A percentile compares a stretch with the other conserved stretches of the same genome.
These are phyloP conservation scores for Saturnispora bothae DNA, from an alignment of 805 yeast genomes.

Conservation along the genomic window DNA sequence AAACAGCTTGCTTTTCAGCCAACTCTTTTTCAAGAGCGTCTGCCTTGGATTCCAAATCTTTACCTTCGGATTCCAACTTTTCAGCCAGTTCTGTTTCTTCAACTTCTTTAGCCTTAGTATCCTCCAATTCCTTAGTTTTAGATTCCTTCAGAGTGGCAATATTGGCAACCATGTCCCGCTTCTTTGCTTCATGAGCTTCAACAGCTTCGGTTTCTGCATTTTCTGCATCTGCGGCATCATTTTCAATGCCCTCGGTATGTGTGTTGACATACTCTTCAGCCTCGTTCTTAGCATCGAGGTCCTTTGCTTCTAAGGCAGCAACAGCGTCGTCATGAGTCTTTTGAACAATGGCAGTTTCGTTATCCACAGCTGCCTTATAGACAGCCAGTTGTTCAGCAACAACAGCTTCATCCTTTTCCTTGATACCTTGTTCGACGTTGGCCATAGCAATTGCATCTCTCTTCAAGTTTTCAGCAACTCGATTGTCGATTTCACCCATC, in stretches of 20 bases:
- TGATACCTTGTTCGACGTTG: constrained; percentile 23
- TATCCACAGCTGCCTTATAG: constrained; percentile 29
- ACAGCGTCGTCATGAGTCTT: constrained; percentile 18
- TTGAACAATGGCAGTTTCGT: constrained; percentile 29
- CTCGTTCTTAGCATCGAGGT: constrained; percentile 23
- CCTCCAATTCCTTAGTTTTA: constrained; percentile 21
- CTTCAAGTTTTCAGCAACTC: constrained; percentile 31
- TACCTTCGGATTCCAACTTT: constrained; percentile 32
- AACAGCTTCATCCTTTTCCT: constrained; percentile 21
- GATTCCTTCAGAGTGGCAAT: constrained; percentile 34
- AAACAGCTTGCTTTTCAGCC: constrained; percentile 32
- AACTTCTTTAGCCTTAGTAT: constrained; percentile 24
- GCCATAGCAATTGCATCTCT: constrained; percentile 23
- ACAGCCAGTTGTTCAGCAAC: constrained; percentile 29
- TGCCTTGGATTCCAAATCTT: constrained; percentile 28
- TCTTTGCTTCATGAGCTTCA: constrained; percentile 35
- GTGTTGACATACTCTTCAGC: constrained; percentile 31
- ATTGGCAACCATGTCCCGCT: constrained; percentile 32
- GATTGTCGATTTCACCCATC: constrained; percentile 38
- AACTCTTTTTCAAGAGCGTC: constrained; percentile 29
- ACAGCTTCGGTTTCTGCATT: constrained; percentile 38
- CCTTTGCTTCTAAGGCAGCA: constrained; percentile 18
- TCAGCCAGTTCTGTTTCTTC: constrained; percentile 22
- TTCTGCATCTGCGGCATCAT: constrained; percentile 34
- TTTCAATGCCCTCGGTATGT: constrained; percentile 33